Evolutionary conservation across 495 filamentous ascomycete genomes (phyloP).

Genomic region (Thermothielavioides terrestris): DNA sequence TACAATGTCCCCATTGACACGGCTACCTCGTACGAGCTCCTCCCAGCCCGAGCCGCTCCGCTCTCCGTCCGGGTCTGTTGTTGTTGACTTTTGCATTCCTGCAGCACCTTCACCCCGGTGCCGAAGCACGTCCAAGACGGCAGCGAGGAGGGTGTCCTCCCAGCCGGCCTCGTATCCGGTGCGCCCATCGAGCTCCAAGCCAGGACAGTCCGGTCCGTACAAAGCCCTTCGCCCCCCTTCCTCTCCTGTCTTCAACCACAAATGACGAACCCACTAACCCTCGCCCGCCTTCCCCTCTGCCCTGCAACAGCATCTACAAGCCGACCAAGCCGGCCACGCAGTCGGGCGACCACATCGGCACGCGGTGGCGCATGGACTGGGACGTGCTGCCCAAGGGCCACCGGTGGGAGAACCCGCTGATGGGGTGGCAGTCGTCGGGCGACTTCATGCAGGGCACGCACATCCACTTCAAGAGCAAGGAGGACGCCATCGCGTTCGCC

Average conservation of each 20-base stretch:
- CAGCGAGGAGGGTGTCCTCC: conserved; percentile 67
- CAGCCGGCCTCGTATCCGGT: conserved; percentile 82
- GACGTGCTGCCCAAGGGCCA: conserved; percentile 78
- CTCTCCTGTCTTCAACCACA: not conserved
- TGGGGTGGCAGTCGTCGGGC: conserved; percentile 96
- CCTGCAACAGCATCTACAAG: conserved; percentile 64
- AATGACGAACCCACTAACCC: not conserved
- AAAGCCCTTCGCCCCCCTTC: not conserved
- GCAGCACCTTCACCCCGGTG: conserved; percentile 78
- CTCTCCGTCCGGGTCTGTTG: no score
- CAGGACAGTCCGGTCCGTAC: conserved; percentile 79
- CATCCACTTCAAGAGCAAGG: conserved; percentile 84
- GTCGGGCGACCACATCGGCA: conserved; percentile 72
- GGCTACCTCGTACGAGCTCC: conserved; percentile 60
- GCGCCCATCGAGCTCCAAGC: conserved; percentile 90
- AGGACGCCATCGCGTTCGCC: conserved; percentile 89
- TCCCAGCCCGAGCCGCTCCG: no score
- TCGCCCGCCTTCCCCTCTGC: not conserved
- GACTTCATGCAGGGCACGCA: conserved; percentile 89
- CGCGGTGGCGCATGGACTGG: conserved; percentile 98
- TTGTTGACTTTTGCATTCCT: not conserved
- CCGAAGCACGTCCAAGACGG: conserved; percentile 84
- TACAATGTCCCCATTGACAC: conserved; percentile 71
- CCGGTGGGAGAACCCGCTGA: conserved; percentile 96
- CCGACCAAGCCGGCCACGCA: conserved; percentile 89